These are phyloP conservation scores for Cicer chorassanicum DNA, from an alignment of 306 rosid genomes.

Conservation along the genomic window DNA sequence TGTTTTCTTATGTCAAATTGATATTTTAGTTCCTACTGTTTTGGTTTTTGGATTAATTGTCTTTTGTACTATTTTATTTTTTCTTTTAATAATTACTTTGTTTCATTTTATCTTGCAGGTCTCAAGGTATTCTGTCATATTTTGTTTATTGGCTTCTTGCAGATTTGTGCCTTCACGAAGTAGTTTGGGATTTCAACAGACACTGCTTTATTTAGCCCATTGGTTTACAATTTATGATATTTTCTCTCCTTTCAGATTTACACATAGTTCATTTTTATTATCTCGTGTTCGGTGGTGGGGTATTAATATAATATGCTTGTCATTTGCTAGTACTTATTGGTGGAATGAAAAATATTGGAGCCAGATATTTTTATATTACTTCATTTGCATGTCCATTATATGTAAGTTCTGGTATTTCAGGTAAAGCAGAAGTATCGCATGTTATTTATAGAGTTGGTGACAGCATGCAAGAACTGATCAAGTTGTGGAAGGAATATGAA, in stretches of 20 bases:
- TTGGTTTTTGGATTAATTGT: constrained; percentile 11
- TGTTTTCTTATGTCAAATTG: constrained; percentile 26
- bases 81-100: constrained; percentile 34
- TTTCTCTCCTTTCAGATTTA: neutral
- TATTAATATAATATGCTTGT: constrained; percentile 19
- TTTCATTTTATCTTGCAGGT: constrained; percentile 68
- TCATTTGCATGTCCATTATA: constrained; percentile 36
- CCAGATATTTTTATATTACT: constrained; percentile 33
- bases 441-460: constrained; percentile 90
- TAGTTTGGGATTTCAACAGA: constrained; percentile 36
- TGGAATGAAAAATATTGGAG: neutral
- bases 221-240: constrained; percentile 20
- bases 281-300: constrained; percentile 12
- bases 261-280: constrained; percentile 28
- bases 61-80: neutral
- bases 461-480: constrained; percentile 91
- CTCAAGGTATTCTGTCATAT: constrained; percentile 75
- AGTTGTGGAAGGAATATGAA: constrained; percentile 83
- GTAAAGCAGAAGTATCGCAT: constrained; percentile 73
- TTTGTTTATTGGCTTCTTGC: constrained; percentile 45
- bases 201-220: constrained; percentile 33
- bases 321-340: constrained; percentile 18
- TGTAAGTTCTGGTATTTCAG: constrained; percentile 58
- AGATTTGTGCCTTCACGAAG: constrained; percentile 44
- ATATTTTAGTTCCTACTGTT: constrained; percentile 9